phyloP scores from a whole-genome alignment of 169 alveolate genomes.

The Neospora caninum region DNA sequence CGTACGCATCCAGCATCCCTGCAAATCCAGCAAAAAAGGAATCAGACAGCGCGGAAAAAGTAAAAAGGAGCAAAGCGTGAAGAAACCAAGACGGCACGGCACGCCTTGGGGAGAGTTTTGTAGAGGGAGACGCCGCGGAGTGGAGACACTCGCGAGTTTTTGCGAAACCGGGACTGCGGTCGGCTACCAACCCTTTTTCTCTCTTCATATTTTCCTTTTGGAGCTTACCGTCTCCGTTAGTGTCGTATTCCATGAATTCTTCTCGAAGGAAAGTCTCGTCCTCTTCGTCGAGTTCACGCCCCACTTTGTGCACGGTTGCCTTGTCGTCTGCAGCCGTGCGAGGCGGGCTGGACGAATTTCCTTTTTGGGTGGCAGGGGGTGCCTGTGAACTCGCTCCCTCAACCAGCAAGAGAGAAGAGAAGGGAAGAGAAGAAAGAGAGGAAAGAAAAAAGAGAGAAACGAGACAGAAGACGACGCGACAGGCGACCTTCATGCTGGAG shows the following conservation, averaged over 20 bases:
- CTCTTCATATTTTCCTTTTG: background rate
- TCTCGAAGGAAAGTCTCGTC: background rate
- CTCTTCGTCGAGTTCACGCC: background rate
- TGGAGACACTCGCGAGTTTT: too few species aligned
- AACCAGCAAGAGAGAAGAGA: background rate
- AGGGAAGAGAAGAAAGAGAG: background rate
- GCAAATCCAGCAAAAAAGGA: background rate
- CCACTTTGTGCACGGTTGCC: background rate
- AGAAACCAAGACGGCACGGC: background rate
- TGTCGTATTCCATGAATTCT: constrained; percentile 14
- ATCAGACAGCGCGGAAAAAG: background rate
- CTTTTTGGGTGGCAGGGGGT: background rate
- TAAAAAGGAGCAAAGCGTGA: background rate
- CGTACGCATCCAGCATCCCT: constrained; percentile 39
- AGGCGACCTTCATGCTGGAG: background rate
- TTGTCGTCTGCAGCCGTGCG: constrained; percentile 20
- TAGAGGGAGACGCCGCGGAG: too few species aligned
- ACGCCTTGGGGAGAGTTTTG: too few species aligned
- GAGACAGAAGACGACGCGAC: background rate
- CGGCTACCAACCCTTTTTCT: background rate
- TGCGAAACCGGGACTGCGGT: too few species aligned
- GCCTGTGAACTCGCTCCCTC: background rate
- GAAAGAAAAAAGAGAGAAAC: background rate
- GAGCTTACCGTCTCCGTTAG: constrained; percentile 33
- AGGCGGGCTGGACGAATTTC: background rate